Conservation (phyloP, 2,329 filamentous ascomycete genomes). For the Phyllosticta ampelicida region DNA sequence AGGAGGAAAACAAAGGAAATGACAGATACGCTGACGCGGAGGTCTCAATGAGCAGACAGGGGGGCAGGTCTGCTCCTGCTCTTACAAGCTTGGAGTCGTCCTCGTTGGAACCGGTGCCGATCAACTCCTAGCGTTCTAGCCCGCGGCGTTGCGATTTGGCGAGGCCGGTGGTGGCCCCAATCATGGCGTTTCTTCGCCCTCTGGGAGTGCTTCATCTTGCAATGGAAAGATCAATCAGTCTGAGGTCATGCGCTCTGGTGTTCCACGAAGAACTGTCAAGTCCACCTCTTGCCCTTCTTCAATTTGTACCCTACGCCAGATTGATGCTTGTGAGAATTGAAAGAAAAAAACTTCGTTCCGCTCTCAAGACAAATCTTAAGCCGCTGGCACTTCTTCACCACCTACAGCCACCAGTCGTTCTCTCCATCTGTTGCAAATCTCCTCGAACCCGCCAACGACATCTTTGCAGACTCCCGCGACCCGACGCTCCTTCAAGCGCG, state of each 20-base stretch:
- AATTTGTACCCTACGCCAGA: neutral
- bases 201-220: no score
- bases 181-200: no score
- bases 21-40: neutral
- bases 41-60: neutral
- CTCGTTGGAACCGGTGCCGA: no score
- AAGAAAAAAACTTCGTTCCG: neutral
- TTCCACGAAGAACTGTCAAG: neutral
- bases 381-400: slow-evolving; percentile 2
- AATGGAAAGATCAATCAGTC: no score
- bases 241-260: no score
- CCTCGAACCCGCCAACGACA: slow-evolving; percentile 85
- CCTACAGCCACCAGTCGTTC: slow-evolving; percentile 49
- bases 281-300: neutral
- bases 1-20: neutral
- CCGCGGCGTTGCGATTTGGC: no score
- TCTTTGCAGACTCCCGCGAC: slow-evolving; percentile 76
- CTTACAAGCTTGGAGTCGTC: no score
- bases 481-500: slow-evolving; percentile 62
- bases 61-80: no score
- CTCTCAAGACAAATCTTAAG: neutral
- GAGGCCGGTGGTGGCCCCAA: no score
- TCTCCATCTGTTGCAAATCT: slow-evolving; percentile 77
- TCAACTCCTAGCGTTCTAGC: no score
- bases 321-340: neutral